Evolutionary conservation across 2,329 filamentous ascomycete genomes (phyloP).

Genomic region (Curvularia eragrostidis): DNA sequence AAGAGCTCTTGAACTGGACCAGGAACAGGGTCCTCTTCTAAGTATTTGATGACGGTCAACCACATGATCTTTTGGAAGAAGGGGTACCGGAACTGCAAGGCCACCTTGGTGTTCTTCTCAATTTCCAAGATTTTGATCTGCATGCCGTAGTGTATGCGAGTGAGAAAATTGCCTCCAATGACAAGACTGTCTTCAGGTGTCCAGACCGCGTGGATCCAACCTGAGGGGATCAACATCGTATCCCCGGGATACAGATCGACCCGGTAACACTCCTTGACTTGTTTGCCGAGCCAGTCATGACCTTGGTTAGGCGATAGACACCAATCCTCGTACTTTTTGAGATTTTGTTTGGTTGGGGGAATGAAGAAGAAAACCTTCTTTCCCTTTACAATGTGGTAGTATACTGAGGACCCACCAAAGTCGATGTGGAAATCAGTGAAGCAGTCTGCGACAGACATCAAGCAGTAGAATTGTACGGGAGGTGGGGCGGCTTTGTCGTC

Average conservation of each 20-base stretch:
- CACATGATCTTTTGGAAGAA: conserved; percentile 74
- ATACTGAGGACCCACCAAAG: conserved; percentile 74
- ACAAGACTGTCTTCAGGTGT: conserved; percentile 73
- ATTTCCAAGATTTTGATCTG: conserved; percentile 71
- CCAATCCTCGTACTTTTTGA: conserved; percentile 76
- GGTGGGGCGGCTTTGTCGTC: conserved; percentile 64
- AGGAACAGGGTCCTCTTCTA: conserved; percentile 69
- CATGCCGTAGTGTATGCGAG: conserved; percentile 69
- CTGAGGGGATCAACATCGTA: conserved; percentile 74
- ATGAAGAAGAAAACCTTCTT: conserved; percentile 77
- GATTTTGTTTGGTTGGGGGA: conserved; percentile 69
- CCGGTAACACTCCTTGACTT: conserved; percentile 71
- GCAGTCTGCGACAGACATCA: conserved; percentile 75
- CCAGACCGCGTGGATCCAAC: conserved; percentile 76
- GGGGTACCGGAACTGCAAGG: conserved; percentile 70
- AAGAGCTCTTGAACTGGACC: conserved; percentile 62
- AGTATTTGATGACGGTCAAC: conserved; percentile 69
- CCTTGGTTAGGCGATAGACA: conserved; percentile 71
- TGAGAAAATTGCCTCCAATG: conserved; percentile 74
- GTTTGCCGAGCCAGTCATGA: conserved; percentile 68
- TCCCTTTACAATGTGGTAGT: conserved; percentile 72
- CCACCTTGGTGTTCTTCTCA: conserved; percentile 71
- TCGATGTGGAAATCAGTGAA: conserved; percentile 77
- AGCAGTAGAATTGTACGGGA: conserved; percentile 71
- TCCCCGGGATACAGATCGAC: conserved; percentile 71